Evolutionary conservation across 345 rosid genomes (phyloP).

Genomic region (Viola odorata): DNA sequence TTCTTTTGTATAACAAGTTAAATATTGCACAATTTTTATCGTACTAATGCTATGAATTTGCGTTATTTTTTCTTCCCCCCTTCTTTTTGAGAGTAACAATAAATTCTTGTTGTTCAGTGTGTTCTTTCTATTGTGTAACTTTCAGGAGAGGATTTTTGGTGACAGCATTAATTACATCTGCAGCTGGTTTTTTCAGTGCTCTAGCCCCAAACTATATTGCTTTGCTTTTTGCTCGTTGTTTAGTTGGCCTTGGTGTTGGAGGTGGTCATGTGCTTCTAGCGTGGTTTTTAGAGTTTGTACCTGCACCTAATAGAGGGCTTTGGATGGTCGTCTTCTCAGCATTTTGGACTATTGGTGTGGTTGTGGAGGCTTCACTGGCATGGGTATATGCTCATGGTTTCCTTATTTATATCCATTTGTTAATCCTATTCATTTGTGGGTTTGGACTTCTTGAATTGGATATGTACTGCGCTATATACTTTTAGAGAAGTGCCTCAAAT

Average conservation of each 20-base stretch:
- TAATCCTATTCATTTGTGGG: neutral
- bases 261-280: constrained; percentile 89
- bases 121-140: neutral
- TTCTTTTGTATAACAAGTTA: too few species aligned
- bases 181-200: constrained; percentile 76
- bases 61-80: too few species aligned
- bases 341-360: constrained; percentile 84
- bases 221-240: constrained; percentile 53
- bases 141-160: constrained; percentile 83
- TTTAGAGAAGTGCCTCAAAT: too few species aligned
- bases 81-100: too few species aligned
- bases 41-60: too few species aligned
- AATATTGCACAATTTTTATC: too few species aligned
- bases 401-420: constrained; percentile 8
- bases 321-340: constrained; percentile 90
- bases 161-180: constrained; percentile 67
- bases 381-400: constrained; percentile 48
- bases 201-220: constrained; percentile 60
- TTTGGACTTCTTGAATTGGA: neutral
- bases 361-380: constrained; percentile 76
- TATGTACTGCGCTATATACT: too few species aligned
- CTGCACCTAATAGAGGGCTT: constrained; percentile 79
- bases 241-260: constrained; percentile 91
- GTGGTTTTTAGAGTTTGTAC: constrained; percentile 91
- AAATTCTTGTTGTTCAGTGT: neutral